Evolutionary conservation across 768 basidiomycete species (phyloP), one percentile per base, ranked within the genome.

Genomic region (Amanita pallidorosea): DNA sequence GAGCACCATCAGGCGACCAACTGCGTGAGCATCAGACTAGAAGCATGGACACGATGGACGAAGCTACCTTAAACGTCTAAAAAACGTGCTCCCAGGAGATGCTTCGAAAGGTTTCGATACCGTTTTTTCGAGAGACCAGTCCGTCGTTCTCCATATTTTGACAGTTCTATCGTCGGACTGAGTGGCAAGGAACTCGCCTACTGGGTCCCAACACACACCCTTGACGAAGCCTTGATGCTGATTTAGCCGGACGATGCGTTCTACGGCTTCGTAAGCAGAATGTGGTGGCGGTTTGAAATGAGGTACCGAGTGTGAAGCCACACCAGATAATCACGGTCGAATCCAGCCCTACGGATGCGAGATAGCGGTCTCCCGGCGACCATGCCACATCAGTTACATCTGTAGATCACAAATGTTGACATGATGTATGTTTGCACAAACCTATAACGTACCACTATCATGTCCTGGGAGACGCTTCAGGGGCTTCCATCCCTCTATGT

Each of bases 1-100:
- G 92, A 2, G 95, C 89, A n/a, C 96, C 96, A 61, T 98, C 96
- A 2, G 96, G 96, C 1, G 94, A 97, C 96, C 96, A 99, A 58
- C 94, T 96, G 54, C 6, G 37, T 42, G 9, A 55, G 9, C 52
- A 17, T 27, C n/a, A n/a, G 34, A 22, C 45, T 36, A 34, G 20
- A 46, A 20, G 11, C 31, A 46, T 31, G 18, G 31, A 45, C 29
- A 45, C 15, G 27, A 1, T 43, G 17, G 43, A 51, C 65, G 36
- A 17, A 38, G 34, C 8, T 52, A 88, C 91, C 91, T 94, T 20
- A 96, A 71, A 53, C 94, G 73, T 49, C 91, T 75, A 67, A 96
- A 94, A 73, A 94, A 96, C 1, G 95, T 96, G 58, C 88, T 91
- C 15, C 89, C 88, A 1, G 96, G 95, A 0, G 92, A 95, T 62